phyloP scores from a whole-genome alignment of 2,329 filamentous ascomycete species.

The Fusarium tjaetaba region DNA sequence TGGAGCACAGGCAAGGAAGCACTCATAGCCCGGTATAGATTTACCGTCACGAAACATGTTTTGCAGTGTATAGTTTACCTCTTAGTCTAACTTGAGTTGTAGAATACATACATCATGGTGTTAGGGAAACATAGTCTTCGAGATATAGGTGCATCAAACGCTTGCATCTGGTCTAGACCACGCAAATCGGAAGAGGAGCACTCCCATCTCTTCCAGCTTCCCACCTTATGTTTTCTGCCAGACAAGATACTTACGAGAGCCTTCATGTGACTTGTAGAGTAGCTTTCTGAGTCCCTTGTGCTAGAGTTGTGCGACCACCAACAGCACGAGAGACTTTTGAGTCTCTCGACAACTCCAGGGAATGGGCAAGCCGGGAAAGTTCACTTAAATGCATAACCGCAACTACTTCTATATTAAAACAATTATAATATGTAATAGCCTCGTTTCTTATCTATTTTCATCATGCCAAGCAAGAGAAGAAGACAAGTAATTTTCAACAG shows the following conservation, averaged over 20 bases:
- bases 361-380: neutral
- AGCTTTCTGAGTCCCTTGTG: neutral
- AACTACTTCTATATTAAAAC: too few relatives aligned
- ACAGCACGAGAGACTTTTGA: neutral
- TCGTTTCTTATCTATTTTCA: neutral
- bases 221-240: neutral
- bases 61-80: neutral
- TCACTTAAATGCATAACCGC: neutral
- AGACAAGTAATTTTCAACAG: neutral
- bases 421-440: accelerated
- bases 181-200: neutral
- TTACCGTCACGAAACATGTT: neutral
- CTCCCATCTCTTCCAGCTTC: neutral
- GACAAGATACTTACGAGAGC: too few relatives aligned
- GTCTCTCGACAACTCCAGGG: neutral
- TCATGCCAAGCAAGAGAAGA: neutral
- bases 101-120: neutral
- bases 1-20: neutral
- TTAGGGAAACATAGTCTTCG: neutral
- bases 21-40: neutral
- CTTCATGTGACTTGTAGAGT: neutral
- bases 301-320: neutral
- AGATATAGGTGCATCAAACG: neutral
- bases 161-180: neutral
- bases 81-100: neutral